Base-by-base conservation (phyloP, 768 basidiomycete genomes). In the Multifurca ochricompacta region DNA sequence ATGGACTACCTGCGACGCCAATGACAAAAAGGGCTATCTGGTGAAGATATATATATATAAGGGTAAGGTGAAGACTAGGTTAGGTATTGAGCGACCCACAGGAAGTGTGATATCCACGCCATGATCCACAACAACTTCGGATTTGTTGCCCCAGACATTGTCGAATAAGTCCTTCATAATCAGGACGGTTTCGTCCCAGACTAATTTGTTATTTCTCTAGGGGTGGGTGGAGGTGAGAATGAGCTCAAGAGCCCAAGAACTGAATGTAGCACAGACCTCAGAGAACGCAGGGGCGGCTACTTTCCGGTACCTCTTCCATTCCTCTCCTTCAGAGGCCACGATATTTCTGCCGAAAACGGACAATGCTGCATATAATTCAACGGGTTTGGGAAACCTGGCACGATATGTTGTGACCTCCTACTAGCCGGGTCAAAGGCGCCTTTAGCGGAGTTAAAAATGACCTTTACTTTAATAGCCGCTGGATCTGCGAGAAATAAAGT, bases 301-400 rank as follows among this genome's bases (percentile, higher is more conserved):
- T 63, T 79, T 81, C 42, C 82, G 68, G 58, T 81, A 82, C 28
- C 75, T 75, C 65, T 82, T 82, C 83, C 83, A 86, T 54, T 79
- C 73, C 3, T 79, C 76, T 19, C 77, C 79, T 60, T 85, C 83
- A 0, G 80, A 78, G 2, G 73, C 75, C n/a, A 86, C 74, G 40
- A 85, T 79, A 58, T 85, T 87, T 6, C 63, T 62, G 6, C 84
- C 83, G 62, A 76, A 85, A 52, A 80, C 71, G 0, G 66, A 54
- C 16, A 85, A 65, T 14, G 70, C 56, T 1, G 42, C 56, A 58
- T 85, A 85, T 25, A 70, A 62, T 4, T 73, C 58, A 0, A 77
- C 61, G 7, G 80, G 77, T 60, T 85, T 85, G 0, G 80, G 77
- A 59, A 83, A 85, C 13, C 75, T 74, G 9, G 73, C 67, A 11